A percentile compares a stretch with the other conserved stretches of the same genome.
phyloP scores from a whole-genome alignment of 257 asterid species.

The Eucommia ulmoides region DNA sequence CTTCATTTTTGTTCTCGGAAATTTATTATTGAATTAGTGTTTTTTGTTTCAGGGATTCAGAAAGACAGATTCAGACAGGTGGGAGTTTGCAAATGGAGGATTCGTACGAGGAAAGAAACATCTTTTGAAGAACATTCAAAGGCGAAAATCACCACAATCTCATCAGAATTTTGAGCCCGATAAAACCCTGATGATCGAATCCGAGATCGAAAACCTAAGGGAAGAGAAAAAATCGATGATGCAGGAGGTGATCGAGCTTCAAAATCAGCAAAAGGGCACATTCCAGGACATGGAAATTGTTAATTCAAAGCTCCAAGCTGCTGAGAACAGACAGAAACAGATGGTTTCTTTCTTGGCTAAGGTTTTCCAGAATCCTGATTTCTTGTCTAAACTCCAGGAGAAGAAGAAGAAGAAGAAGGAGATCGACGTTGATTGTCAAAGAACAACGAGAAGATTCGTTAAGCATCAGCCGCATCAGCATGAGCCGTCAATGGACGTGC shows the following conservation, averaged over 20 bases:
- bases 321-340: slow-evolving; percentile 75
- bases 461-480: slow-evolving; percentile 30
- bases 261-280: slow-evolving; percentile 54
- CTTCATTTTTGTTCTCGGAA: too few species aligned
- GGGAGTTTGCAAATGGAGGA: slow-evolving; percentile 78
- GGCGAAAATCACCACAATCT: slow-evolving; percentile 55
- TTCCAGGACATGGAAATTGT: slow-evolving; percentile 42
- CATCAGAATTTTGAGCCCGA: slow-evolving; percentile 39
- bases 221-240: slow-evolving; percentile 55
- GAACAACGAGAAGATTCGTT: slow-evolving; percentile 34
- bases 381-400: slow-evolving; percentile 31
- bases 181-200: slow-evolving; percentile 29
- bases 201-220: slow-evolving; percentile 48
- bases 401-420: slow-evolving; percentile 32
- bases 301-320: slow-evolving; percentile 55
- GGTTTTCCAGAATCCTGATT: slow-evolving; percentile 46
- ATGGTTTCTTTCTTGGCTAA: slow-evolving; percentile 76
- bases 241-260: slow-evolving; percentile 61
- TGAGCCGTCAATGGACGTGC: slow-evolving; percentile 20
- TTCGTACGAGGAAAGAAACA: slow-evolving; percentile 56
- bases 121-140: slow-evolving; percentile 55
- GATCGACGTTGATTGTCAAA: slow-evolving; percentile 29
- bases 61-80: slow-evolving; percentile 56
- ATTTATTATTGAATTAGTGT: too few species aligned
- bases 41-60: slow-evolving; percentile 56